A percentile compares a stretch with the other conserved stretches of the same genome.
Evolutionary conservation across 768 basidiomycete species (phyloP).

Genomic region (Russula compacta): DNA sequence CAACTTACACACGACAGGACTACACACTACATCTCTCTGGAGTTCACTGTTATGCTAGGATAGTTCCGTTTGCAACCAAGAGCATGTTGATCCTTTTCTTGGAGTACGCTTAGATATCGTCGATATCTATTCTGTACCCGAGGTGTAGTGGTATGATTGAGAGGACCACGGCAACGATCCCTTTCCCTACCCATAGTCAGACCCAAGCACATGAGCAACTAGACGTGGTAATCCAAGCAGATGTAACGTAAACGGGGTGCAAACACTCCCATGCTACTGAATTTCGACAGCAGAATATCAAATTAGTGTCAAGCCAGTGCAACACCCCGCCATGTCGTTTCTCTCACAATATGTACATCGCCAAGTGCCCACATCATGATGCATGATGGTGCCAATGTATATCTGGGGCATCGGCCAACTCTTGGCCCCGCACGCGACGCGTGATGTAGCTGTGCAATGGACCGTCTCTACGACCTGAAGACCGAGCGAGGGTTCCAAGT

Average conservation of each 20-base stretch:
- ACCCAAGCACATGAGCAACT: too few relatives aligned
- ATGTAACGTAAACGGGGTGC: too few relatives aligned
- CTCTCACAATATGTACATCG: not conserved
- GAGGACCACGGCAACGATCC: not conserved
- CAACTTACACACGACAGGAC: not conserved
- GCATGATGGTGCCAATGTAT: too few relatives aligned
- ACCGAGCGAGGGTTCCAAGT: not conserved
- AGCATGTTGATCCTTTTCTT: not conserved
- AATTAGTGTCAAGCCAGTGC: not conserved
- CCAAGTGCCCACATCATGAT: too few relatives aligned
- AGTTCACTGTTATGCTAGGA: not conserved
- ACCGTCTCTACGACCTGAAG: not conserved
- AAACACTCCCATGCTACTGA: too few relatives aligned
- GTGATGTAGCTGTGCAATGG: not conserved
- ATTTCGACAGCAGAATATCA: too few relatives aligned
- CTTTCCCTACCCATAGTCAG: not conserved
- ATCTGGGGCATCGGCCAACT: not conserved
- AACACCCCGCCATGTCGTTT: not conserved
- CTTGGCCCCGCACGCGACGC: not conserved
- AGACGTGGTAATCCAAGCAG: too few relatives aligned
- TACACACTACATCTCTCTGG: not conserved
- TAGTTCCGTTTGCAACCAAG: too few relatives aligned
- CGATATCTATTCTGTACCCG: too few relatives aligned
- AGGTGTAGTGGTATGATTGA: not conserved
- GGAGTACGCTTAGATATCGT: too few relatives aligned